Percentiles rank a stretch among this genome's conserved stretches.
Conservation (phyloP, 1,284 basidiomycete genomes). For the Sparassis latifolia region DNA sequence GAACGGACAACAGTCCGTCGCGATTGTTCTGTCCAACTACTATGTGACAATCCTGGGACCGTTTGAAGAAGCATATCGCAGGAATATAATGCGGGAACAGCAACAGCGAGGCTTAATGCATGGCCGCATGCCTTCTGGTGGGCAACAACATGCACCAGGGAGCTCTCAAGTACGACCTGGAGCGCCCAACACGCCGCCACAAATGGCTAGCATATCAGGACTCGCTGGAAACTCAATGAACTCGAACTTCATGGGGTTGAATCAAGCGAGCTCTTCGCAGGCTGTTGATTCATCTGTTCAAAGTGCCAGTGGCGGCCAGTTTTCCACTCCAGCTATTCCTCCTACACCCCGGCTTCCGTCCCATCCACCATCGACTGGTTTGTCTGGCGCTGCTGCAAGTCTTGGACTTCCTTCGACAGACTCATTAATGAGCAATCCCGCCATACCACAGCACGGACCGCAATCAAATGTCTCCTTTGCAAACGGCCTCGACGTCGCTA, state of each 20-base stretch:
- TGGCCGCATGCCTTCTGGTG: slow-evolving; percentile 16
- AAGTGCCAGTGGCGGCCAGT: neutral
- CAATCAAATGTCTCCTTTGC: slow-evolving; percentile 2
- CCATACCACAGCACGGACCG: slow-evolving; percentile 1
- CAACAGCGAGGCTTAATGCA: slow-evolving; percentile 34
- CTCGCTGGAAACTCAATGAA: too few species aligned
- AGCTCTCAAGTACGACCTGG: slow-evolving; percentile 11
- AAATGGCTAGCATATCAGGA: too few species aligned
- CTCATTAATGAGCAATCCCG: slow-evolving; percentile 1
- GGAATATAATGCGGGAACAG: slow-evolving; percentile 52
- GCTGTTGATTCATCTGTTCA: slow-evolving; percentile 2
- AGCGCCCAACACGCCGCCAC: too few species aligned
- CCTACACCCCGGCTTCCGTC: slow-evolving; percentile 11
- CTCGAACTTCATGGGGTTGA: neutral
- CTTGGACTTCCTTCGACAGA: slow-evolving; percentile 2
- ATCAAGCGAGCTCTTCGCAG: slow-evolving; percentile 2
- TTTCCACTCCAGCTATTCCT: slow-evolving; percentile 10
- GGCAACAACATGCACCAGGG: slow-evolving; percentile 10
- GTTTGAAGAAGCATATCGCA: slow-evolving; percentile 64
- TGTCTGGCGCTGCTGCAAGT: slow-evolving; percentile 5
- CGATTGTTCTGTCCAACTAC: slow-evolving; percentile 44
- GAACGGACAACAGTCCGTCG: slow-evolving; percentile 39
- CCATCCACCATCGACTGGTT: slow-evolving; percentile 8
- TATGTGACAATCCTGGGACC: slow-evolving; percentile 57
- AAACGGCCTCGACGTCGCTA: slow-evolving; percentile 8